Evolutionary conservation across 352 stramenopile species (phyloP), one percentile per base, ranked within the genome.

Genomic region (Phytophthora sojae): DNA sequence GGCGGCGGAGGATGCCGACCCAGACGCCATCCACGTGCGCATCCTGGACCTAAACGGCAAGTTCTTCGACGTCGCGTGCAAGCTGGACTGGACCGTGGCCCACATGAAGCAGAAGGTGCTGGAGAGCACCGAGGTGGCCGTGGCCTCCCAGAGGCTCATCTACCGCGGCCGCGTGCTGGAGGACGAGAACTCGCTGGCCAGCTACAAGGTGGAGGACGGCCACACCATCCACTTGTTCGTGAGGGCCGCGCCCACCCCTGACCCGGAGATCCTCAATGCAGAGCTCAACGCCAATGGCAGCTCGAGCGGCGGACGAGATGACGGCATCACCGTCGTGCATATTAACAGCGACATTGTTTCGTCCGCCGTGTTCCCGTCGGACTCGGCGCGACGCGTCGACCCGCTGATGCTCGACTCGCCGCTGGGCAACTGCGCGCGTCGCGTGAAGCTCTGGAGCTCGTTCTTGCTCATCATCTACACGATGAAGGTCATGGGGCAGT

Each of bases 201-300:
- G 85, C 19, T 98, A 97, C 75, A 96, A 97, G 52, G 84, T 98
- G 4, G 93, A 98, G 61, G 83, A 97, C 44, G 93, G 92, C 8
- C 91, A 97, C 66, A 98, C 89, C 8, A 83, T 98, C 47, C 94
- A 98, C 69, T 76, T 98, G 63, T 97, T 98, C 55, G 92, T 96
- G 45, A 80, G 90, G 19, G 75, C 88, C 74, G 80, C 78, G 1
- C 76, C 77, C n/a, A 85, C 73, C 7, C 82, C 85, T 4, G 88
- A 94, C 44, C 71, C 83, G 0, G 84, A 94, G 62, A 80, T 83
- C n/a, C 63, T 77, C 9, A 85, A 62, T 44, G 71, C 80, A 1
- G 82, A 89, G 32, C 57, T 76, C n/a, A 77, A 73, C 35, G 53
- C 61, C 1, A 76, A 60, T 55, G 71, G 71, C 1, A 81, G 66